These are phyloP conservation scores for Trichosanthes cucumerina DNA, from an alignment of 306 rosid genomes.

Conservation along the genomic window DNA sequence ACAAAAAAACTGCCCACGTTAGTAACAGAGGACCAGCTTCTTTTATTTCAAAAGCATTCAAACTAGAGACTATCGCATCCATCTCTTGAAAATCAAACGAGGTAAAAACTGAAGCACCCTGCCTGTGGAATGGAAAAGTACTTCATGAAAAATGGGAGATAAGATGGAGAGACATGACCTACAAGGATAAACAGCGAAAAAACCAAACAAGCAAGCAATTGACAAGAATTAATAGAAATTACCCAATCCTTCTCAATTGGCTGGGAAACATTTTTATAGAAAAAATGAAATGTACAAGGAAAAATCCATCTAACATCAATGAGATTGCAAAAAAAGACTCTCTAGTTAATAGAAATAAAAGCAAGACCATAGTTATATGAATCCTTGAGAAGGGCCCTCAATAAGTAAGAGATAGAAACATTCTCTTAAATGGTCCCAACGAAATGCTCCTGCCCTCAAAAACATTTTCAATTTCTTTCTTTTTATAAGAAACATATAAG, in stretches of 20 bases:
- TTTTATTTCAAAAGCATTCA: constrained; percentile 54
- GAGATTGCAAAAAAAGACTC: background rate
- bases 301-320: background rate
- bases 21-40: constrained; percentile 79
- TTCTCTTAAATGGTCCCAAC: background rate
- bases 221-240: background rate
- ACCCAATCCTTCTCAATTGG: background rate
- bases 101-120: constrained; percentile 38
- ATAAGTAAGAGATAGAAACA: background rate
- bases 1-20: constrained; percentile 90
- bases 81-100: constrained; percentile 67
- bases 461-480: background rate
- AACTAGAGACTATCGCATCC: constrained; percentile 63
- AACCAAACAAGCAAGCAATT: background rate
- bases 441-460: background rate
- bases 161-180: background rate
- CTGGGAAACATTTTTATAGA: background rate
- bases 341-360: background rate
- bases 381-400: background rate
- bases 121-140: constrained; percentile 36
- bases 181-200: background rate
- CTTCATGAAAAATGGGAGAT: background rate
- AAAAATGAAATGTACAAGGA: background rate
- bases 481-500: no score
- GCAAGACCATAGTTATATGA: background rate